Conservation (phyloP, 73 alveolate species). For the Uronychia binucleata region DNA sequence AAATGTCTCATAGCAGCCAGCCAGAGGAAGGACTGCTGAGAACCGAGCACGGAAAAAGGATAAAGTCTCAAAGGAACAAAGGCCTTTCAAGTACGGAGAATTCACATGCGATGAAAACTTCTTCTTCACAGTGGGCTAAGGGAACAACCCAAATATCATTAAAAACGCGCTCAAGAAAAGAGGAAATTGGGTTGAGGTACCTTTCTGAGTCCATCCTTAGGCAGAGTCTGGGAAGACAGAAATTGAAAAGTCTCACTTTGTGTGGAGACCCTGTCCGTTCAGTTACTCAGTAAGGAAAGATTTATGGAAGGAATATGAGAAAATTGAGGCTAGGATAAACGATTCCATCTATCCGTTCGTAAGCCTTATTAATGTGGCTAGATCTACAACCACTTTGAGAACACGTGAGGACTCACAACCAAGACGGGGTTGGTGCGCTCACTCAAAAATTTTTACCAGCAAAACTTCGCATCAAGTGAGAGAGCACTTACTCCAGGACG, state of each 20-base stretch:
- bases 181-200: conserved; percentile 74
- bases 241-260: conserved; percentile 40
- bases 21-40: neutral
- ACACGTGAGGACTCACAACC: conserved; percentile 58
- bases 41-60: neutral
- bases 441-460: conserved; percentile 39
- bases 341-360: neutral
- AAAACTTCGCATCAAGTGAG: conserved; percentile 33
- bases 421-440: conserved; percentile 64
- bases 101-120: neutral
- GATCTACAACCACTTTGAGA: conserved; percentile 56
- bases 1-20: neutral
- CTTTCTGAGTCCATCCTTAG: conserved; percentile 28
- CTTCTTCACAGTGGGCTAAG: conserved; percentile 18
- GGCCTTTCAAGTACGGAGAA: neutral
- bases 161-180: conserved; percentile 54
- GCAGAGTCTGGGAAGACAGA: neutral
- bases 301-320: conserved; percentile 13
- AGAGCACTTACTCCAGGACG: conserved; percentile 4
- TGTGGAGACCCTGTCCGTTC: conserved; percentile 59
- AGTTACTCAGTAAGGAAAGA: conserved; percentile 27
- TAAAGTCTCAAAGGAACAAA: neutral
- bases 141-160: conserved; percentile 62
- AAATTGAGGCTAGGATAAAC: conserved; percentile 17
- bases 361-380: too few relatives aligned